These are phyloP conservation scores for Pleurotus platypus DNA, from an alignment of 768 basidiomycete genomes.

Conservation along the genomic window DNA sequence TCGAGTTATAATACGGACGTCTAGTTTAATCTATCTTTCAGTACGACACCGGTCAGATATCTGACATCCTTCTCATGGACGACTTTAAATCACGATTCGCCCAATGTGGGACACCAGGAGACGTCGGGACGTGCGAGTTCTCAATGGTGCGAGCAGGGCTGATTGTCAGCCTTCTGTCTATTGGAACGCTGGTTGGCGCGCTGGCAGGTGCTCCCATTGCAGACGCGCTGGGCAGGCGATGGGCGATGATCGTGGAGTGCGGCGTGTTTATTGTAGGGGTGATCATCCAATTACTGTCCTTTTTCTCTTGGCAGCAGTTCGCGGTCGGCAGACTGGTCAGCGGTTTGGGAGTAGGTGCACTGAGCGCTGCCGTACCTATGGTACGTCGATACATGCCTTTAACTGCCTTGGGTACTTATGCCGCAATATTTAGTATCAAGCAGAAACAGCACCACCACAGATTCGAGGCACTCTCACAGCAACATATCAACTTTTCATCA, in stretches of 20 bases:
- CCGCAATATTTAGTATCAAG: constrained; percentile 45
- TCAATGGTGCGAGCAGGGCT: constrained; percentile 55
- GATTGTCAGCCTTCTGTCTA: constrained; percentile 67
- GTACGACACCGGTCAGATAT: constrained; percentile 78
- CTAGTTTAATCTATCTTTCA: constrained; percentile 9
- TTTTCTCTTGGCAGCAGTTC: constrained; percentile 60
- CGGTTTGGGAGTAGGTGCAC: constrained; percentile 66
- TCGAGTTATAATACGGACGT: too few relatives aligned
- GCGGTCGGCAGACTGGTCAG: constrained; percentile 62
- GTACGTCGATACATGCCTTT: constrained; percentile 19
- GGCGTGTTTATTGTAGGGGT: constrained; percentile 56
- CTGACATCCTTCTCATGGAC: constrained; percentile 70
- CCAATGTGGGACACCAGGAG: constrained; percentile 36
- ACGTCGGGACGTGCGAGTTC: constrained; percentile 46
- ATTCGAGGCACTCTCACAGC: constrained; percentile 68
- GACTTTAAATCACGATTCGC: constrained; percentile 68
- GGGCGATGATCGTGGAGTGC: constrained; percentile 64
- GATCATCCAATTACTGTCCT: constrained; percentile 52
- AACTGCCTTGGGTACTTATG: constrained; percentile 3
- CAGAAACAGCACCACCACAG: constrained; percentile 68
- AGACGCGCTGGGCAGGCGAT: constrained; percentile 61
- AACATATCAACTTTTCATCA: constrained; percentile 64
- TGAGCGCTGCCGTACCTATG: constrained; percentile 67
- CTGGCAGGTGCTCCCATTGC: constrained; percentile 61
- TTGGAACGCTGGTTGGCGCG: constrained; percentile 65